Evolutionary conservation across 192 early-diverging fungal species (phyloP).

Genomic region (Pecoramyces ruminantium): DNA sequence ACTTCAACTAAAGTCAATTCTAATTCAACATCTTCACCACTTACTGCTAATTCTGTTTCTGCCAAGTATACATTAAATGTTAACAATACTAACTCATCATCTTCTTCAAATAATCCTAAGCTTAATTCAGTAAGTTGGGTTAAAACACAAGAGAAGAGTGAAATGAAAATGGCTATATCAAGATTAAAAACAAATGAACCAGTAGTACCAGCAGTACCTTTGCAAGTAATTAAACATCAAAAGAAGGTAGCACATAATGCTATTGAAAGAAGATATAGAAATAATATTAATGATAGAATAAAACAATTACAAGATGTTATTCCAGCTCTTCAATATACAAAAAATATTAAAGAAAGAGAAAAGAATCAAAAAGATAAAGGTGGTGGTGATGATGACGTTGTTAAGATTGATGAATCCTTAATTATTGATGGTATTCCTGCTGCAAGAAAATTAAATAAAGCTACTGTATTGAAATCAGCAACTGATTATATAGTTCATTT

Average conservation of each 20-base stretch:
- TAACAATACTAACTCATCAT: neutral
- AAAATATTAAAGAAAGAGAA: neutral
- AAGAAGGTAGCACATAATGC: conserved; percentile 92
- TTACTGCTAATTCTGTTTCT: no score
- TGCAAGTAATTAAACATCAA: conserved; percentile 30
- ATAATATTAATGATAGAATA: conserved; percentile 95
- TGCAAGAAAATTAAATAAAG: conserved; percentile 83
- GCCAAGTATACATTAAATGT: neutral
- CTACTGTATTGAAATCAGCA: conserved; percentile 74
- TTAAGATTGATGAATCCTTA: conserved; percentile 8
- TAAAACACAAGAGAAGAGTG: neutral
- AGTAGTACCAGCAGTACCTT: neutral
- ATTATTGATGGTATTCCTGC: conserved; percentile 59
- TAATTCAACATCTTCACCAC: no score
- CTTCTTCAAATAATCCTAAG: neutral
- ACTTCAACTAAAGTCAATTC: no score
- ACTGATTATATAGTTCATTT: conserved; percentile 74
- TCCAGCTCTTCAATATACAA: conserved; percentile 42
- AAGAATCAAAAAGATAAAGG: conserved; percentile 2
- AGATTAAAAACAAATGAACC: neutral
- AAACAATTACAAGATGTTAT: conserved; percentile 68
- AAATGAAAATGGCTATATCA: neutral
- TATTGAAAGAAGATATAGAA: conserved; percentile 83
- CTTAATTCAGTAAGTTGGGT: neutral
- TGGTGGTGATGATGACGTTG: conserved; percentile 23